Conservation (phyloP, 2,329 filamentous ascomycete species). For the Apiospora aurea region DNA sequence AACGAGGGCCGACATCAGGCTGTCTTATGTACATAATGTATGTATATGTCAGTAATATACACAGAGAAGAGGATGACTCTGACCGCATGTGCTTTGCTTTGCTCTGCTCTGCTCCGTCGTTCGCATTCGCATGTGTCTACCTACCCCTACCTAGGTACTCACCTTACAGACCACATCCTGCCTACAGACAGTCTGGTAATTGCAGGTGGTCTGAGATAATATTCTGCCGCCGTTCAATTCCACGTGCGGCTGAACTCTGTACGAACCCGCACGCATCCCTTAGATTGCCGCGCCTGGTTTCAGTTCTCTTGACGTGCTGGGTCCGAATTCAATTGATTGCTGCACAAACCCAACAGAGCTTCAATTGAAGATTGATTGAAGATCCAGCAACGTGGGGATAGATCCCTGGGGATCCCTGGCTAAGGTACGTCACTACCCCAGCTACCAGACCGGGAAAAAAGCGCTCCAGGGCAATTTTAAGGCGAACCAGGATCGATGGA, state of each 20-base stretch:
- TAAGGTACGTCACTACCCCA: slow-evolving; percentile 15
- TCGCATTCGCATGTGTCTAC: neutral
- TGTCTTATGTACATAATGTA: neutral
- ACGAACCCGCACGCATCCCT: too few species aligned
- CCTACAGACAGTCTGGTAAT: slow-evolving; percentile 16
- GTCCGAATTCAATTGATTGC: slow-evolving; percentile 9
- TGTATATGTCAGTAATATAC: neutral
- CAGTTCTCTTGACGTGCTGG: neutral
- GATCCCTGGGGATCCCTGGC: neutral
- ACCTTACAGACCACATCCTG: too few species aligned
- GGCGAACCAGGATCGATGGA: neutral
- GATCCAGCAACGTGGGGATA: slow-evolving; percentile 11
- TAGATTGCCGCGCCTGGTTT: neutral
- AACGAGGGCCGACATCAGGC: slow-evolving; percentile 12
- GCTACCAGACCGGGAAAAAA: neutral
- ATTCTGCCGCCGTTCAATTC: neutral
- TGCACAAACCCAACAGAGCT: neutral
- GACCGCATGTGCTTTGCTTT: neutral
- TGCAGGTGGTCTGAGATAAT: slow-evolving; percentile 7
- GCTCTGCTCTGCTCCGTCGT: neutral
- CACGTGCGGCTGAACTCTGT: slow-evolving; percentile 11
- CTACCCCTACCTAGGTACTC: too few species aligned
- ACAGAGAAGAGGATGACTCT: neutral
- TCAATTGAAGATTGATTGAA: neutral
- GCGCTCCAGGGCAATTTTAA: neutral